Conservation (phyloP, 1,139 yeast genomes). For the Yamadazyma buinensis region DNA sequence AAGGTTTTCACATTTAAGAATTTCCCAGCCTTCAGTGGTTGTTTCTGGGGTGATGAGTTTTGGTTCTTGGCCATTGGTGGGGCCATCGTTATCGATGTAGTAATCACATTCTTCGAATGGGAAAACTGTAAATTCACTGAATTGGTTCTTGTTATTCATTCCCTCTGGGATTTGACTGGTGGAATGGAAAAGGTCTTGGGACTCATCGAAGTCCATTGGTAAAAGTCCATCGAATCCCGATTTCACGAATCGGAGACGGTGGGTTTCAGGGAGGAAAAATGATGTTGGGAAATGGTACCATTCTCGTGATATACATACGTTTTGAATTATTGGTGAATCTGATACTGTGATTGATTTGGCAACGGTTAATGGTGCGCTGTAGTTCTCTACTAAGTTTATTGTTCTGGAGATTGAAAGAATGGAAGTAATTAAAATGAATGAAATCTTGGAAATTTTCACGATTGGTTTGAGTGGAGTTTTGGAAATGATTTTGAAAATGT, state of each 20-base stretch:
- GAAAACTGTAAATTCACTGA: conserved; percentile 49
- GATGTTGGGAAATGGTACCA: conserved; percentile 95
- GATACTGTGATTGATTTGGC: not conserved
- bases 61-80: conserved; percentile 15
- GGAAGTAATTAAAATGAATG: conserved; percentile 10
- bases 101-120: conserved; percentile 50
- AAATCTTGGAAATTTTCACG: conserved; percentile 16
- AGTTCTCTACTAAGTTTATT: conserved; percentile 46
- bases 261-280: conserved; percentile 61
- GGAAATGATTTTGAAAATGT: conserved; percentile 4
- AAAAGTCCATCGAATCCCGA: conserved; percentile 84
- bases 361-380: conserved; percentile 53
- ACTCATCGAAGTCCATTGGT: conserved; percentile 80
- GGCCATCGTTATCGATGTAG: conserved; percentile 49
- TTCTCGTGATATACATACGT: conserved; percentile 86
- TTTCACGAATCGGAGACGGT: conserved; percentile 61
- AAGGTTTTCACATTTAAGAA: conserved; percentile 39
- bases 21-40: conserved; percentile 34
- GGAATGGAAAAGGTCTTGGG: conserved; percentile 17
- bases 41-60: conserved; percentile 4
- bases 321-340: conserved; percentile 24
- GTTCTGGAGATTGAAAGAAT: conserved; percentile 35
- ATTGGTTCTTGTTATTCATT: conserved; percentile 71
- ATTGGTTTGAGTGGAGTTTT: conserved; percentile 1
- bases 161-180: conserved; percentile 49